Conservation (phyloP, 202 grass and related monocot species). For the Setaria italica region DNA sequence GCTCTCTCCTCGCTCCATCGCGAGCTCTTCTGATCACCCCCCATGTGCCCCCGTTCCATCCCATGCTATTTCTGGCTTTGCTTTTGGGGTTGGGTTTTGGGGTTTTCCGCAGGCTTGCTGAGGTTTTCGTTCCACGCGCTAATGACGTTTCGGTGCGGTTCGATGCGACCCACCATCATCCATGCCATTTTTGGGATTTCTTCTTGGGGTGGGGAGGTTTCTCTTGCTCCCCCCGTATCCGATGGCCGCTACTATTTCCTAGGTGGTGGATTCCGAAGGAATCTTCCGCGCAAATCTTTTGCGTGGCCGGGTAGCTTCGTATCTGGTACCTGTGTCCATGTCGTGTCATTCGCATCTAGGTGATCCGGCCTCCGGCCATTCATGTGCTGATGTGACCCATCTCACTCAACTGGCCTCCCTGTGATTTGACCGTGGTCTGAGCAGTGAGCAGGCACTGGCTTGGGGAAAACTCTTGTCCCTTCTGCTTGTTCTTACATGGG, state of each 20-base stretch:
- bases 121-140: neutral
- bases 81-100: neutral
- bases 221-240: neutral
- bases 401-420: neutral
- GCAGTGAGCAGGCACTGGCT: neutral
- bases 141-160: neutral
- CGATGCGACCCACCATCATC: neutral
- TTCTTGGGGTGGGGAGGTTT: constrained; percentile 21
- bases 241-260: neutral
- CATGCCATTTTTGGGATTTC: constrained; percentile 9
- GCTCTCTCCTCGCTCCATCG: neutral
- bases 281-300: constrained; percentile 36
- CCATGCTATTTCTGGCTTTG: neutral
- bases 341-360: neutral
- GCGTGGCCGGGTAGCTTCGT: constrained; percentile 16
- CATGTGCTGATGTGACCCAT: constrained; percentile 30
- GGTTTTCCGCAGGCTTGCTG: neutral
- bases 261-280: neutral
- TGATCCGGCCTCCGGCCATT: neutral
- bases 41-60: neutral
- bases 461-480: neutral
- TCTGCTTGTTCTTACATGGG: constrained; percentile 13
- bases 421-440: constrained; percentile 12
- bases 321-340: neutral
- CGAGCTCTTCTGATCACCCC: neutral